phyloP scores from a whole-genome alignment of 1,284 basidiomycete species.

The Gymnopus androsaceus region DNA sequence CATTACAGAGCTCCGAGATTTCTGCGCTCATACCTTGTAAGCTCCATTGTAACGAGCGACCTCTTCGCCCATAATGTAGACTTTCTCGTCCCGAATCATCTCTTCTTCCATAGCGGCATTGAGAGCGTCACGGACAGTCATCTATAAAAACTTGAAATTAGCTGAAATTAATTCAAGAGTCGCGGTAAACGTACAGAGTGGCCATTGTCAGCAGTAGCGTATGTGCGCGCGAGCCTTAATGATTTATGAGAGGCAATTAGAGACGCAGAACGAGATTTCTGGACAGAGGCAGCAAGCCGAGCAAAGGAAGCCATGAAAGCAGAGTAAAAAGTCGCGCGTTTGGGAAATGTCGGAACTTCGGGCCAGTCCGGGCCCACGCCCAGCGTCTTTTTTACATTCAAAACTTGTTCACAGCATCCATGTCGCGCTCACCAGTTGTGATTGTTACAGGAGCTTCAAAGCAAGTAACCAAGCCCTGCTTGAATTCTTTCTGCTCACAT shows the following conservation, averaged over 20 bases:
- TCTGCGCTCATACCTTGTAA: conserved; percentile 83
- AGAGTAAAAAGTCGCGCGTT: conserved; percentile 21
- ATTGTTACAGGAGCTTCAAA: conserved; percentile 74
- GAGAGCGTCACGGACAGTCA: conserved; percentile 98
- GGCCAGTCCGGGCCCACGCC: neutral
- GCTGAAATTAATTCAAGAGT: conserved; percentile 12
- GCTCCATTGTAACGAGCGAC: conserved; percentile 99
- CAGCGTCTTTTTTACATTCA: neutral
- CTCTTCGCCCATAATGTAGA: conserved; percentile 97
- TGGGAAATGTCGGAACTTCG: conserved; percentile 20
- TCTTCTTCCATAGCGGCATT: conserved; percentile 99
- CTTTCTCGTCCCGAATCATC: conserved; percentile 94
- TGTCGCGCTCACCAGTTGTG: conserved; percentile 47
- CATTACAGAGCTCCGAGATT: conserved; percentile 7
- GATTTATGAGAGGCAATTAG: conserved; percentile 42
- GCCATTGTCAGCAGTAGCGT: conserved; percentile 62
- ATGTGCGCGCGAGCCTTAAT: conserved; percentile 52
- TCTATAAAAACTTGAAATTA: conserved; percentile 47
- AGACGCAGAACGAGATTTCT: conserved; percentile 42
- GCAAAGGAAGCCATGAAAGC: conserved; percentile 61
- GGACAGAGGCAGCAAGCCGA: conserved; percentile 54
- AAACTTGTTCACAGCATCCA: neutral
- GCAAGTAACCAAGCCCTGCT: conserved; percentile 38
- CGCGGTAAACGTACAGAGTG: conserved; percentile 48
- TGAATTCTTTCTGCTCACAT: neutral